Percentiles rank a stretch among this genome's conserved stretches.
Conservation (phyloP, 805 yeast species). For the Candida namnaoensis region DNA sequence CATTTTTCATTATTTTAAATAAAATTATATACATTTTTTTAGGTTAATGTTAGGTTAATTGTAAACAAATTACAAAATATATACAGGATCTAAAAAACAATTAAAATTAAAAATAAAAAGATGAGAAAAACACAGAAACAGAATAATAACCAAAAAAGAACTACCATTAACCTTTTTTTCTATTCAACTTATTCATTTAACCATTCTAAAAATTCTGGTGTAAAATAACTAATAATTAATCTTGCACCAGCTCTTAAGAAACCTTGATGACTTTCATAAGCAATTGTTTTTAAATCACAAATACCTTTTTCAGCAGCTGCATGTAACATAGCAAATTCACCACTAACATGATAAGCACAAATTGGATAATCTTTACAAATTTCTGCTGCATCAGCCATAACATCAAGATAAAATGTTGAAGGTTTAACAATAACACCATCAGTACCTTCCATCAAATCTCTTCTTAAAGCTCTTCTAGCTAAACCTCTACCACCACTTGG, state of each 20-base stretch:
- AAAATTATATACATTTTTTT: too few relatives aligned
- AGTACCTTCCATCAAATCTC: slow-evolving; percentile 89
- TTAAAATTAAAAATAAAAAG: too few relatives aligned
- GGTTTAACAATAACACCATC: slow-evolving; percentile 96
- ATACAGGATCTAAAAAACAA: too few relatives aligned
- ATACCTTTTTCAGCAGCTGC: slow-evolving; percentile 97
- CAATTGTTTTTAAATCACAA: slow-evolving; percentile 68
- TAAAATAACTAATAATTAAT: slow-evolving; percentile 81
- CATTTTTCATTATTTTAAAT: too few relatives aligned
- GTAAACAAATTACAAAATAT: too few relatives aligned
- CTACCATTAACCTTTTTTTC: too few relatives aligned
- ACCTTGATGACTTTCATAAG: slow-evolving; percentile 86
- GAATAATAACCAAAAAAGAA: too few relatives aligned
- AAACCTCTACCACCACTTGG: slow-evolving; percentile 91
- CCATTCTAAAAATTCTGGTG: slow-evolving; percentile 97
- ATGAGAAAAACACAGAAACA: too few relatives aligned
- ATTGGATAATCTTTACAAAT: slow-evolving; percentile 80
- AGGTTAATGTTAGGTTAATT: too few relatives aligned
- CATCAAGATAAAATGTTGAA: slow-evolving; percentile 88
- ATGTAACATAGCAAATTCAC: slow-evolving; percentile 95
- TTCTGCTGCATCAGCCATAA: slow-evolving; percentile 80
- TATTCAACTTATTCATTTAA: slow-evolving; percentile 30
- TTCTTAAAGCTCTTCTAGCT: slow-evolving; percentile 80
- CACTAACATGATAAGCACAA: slow-evolving; percentile 94
- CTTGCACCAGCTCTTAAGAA: slow-evolving; percentile 94